Conservation (phyloP, 2,329 filamentous ascomycete genomes). For the Botrytis tulipae region DNA sequence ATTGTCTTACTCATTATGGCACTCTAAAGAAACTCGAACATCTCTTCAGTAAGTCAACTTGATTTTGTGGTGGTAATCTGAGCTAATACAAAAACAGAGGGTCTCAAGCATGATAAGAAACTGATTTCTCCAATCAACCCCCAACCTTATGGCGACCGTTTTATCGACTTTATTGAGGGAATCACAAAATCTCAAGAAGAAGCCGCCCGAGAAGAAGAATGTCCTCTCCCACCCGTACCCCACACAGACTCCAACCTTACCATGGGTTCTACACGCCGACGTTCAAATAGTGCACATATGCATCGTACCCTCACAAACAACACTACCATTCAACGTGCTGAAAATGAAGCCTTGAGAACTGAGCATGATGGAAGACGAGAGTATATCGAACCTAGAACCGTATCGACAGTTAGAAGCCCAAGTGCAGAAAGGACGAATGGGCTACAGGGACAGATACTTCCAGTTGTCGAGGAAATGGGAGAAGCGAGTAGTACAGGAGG, state of each 20-base stretch:
- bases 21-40: conserved; percentile 93
- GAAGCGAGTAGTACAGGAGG: conserved; percentile 69
- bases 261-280: conserved; percentile 27
- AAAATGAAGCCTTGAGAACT: conserved; percentile 33
- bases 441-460: conserved; percentile 60
- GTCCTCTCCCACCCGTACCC: conserved; percentile 24
- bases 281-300: conserved; percentile 31
- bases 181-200: conserved; percentile 90
- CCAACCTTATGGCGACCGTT: conserved; percentile 87
- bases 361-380: conserved; percentile 40
- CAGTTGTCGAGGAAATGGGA: conserved; percentile 86
- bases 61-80: not conserved
- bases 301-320: conserved; percentile 29
- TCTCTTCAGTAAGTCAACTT: conserved; percentile 65
- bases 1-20: conserved; percentile 95
- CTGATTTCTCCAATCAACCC: conserved; percentile 93
- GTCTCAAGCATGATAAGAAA: conserved; percentile 74
- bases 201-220: conserved; percentile 60
- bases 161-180: conserved; percentile 85
- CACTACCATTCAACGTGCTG: conserved; percentile 31
- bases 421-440: conserved; percentile 54
- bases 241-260: conserved; percentile 35
- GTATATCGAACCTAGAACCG: conserved; percentile 46
- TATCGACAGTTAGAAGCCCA: conserved; percentile 53
- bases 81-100: conserved; percentile 50